Evolutionary conservation across 2,329 filamentous ascomycete genomes (phyloP).

Genomic region (Ilyonectria mors-panacis): DNA sequence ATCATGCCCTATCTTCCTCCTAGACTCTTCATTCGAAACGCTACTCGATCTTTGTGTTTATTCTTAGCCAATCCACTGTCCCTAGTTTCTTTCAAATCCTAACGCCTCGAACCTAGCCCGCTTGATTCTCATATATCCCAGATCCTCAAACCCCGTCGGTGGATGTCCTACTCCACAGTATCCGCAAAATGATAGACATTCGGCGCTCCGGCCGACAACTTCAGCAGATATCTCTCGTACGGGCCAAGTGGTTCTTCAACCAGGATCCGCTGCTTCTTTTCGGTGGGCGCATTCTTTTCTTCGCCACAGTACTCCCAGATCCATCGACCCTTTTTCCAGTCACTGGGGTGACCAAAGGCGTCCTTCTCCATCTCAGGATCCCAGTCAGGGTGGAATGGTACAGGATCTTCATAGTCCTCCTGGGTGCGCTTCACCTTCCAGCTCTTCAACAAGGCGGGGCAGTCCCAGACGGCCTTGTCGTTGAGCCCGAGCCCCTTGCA

Average conservation of each 20-base stretch:
- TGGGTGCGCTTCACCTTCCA: constrained; percentile 61
- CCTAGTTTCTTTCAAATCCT: no score
- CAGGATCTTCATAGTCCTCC: constrained; percentile 53
- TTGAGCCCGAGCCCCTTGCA: constrained; percentile 65
- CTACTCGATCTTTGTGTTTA: neutral
- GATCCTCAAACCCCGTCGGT: neutral
- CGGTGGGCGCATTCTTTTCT: constrained; percentile 57
- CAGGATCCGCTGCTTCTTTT: constrained; percentile 59
- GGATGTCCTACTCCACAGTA: constrained; percentile 16
- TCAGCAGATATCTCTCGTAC: constrained; percentile 65
- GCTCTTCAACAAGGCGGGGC: constrained; percentile 58
- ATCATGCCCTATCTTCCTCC: neutral
- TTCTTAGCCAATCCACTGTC: neutral
- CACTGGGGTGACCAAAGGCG: constrained; percentile 41
- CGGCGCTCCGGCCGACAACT: constrained; percentile 60
- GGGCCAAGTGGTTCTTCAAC: constrained; percentile 69
- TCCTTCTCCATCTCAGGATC: constrained; percentile 46
- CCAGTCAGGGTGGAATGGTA: constrained; percentile 53
- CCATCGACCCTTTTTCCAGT: constrained; percentile 59
- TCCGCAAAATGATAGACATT: constrained; percentile 62
- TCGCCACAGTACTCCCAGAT: constrained; percentile 68
- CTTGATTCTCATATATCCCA: neutral
- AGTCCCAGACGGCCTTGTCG: constrained; percentile 63
- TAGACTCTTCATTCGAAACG: neutral
- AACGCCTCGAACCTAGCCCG: neutral